Percentiles rank a stretch among this genome's conserved stretches.
Conservation (phyloP, 1,284 basidiomycete genomes). For the Leccinum angustisporum region DNA sequence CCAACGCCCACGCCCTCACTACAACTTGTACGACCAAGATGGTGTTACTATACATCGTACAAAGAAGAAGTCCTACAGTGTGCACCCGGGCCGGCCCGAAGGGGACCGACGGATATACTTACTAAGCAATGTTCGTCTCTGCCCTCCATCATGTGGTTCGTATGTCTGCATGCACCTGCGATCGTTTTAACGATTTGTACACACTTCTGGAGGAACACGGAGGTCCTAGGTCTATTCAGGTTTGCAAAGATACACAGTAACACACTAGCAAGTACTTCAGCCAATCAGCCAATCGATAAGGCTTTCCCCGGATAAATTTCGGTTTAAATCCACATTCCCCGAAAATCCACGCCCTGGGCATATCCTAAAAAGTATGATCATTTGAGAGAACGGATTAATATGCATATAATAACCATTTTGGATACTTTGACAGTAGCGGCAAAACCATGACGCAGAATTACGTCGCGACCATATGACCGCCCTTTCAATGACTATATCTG, state of each 20-base stretch:
- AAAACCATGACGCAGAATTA: not conserved
- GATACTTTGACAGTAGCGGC: not conserved
- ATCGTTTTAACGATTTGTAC: not conserved
- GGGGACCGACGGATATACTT: not conserved
- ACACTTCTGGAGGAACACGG: not conserved
- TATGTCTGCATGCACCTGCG: not conserved
- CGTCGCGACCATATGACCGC: not conserved
- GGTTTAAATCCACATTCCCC: not conserved
- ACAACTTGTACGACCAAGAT: not conserved
- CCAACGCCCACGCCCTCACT: no score
- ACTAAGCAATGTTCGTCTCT: not conserved
- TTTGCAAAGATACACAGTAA: not conserved
- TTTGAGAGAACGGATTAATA: not conserved
- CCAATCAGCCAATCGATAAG: not conserved
- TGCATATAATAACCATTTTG: not conserved
- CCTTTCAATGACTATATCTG: not conserved
- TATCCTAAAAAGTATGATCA: not conserved
- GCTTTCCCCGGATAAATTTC: not conserved
- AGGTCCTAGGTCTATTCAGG: not conserved
- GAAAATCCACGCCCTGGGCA: not conserved
- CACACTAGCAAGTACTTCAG: not conserved
- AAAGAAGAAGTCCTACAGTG: not conserved
- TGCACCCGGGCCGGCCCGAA: not conserved
- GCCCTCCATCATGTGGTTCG: not conserved
- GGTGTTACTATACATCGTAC: not conserved